phyloP scores from a whole-genome alignment of 371 early-diverging fungal species.

The Haplosporangium sp. region DNA sequence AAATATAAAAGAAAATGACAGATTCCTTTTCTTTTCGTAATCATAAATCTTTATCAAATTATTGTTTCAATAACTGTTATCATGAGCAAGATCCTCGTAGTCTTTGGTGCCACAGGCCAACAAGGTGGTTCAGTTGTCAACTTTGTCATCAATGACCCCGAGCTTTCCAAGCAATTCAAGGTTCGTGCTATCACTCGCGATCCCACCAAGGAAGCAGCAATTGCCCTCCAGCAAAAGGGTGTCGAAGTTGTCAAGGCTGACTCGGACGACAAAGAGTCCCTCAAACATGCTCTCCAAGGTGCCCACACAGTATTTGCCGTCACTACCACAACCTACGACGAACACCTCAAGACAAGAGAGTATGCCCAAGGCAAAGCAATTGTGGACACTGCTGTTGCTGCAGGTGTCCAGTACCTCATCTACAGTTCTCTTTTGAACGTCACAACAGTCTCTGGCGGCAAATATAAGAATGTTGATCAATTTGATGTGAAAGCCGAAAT shows the following conservation, averaged over 20 bases:
- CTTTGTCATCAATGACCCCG: conserved; percentile 9
- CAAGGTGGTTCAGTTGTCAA: conserved; percentile 21
- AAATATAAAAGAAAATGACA: no score
- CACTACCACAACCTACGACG: conserved; percentile 9
- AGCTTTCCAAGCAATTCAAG: conserved; percentile 14
- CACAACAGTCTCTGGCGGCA: conserved; percentile 10
- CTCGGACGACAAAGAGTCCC: conserved; percentile 6
- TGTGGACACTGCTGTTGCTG: conserved; percentile 19
- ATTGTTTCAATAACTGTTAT: background rate
- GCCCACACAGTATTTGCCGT: conserved; percentile 17
- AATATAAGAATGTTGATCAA: background rate
- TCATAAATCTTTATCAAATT: no score
- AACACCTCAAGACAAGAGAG: conserved; percentile 8
- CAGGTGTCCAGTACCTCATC: conserved; percentile 22
- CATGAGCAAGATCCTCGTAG: conserved; percentile 25
- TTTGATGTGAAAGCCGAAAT: conserved; percentile 24
- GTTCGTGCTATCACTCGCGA: conserved; percentile 17
- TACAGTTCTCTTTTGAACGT: conserved; percentile 13
- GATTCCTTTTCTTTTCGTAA: no score
- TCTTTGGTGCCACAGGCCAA: conserved; percentile 20
- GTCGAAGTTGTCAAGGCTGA: conserved; percentile 21
- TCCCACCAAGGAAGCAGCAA: conserved; percentile 12
- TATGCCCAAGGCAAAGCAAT: conserved; percentile 8
- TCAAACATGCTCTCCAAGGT: conserved; percentile 9
- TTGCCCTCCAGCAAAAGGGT: conserved; percentile 8